Base-by-base conservation (phyloP, 192 early-diverging fungal species). In the Dissophora ornata region DNA sequence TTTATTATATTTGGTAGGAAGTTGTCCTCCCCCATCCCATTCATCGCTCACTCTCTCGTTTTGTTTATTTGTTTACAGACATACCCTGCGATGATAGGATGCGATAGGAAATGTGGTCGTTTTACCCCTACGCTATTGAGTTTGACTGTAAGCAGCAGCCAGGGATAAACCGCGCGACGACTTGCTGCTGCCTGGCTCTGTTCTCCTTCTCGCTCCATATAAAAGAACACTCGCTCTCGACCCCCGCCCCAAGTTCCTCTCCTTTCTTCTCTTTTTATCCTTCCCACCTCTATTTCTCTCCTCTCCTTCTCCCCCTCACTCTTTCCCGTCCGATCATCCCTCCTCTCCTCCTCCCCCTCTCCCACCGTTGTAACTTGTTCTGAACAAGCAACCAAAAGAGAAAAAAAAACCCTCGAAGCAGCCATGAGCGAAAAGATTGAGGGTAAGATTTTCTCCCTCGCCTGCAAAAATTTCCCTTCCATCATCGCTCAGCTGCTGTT, bases 341-440 rank as follows among this genome's bases (percentile, higher is more conserved):
- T 47, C 66, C 1, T 58, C 56, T 40, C 36, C 28, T 48, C 21
- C 24, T 10, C 19, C 28, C 24, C n/a, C 47, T 24, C 28, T 18
- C 36, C 51, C 21, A 47, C 51, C 30, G 32, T 46, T 62, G 30
- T 19, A n/a, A 56, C 24, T 49, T 67, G 53, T 38, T 26, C 22
- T 26, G 22, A 18, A 50, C 38, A 67, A 57, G 56, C 54, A 41
- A 51, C 32, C 15, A 38, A 28, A 57, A 32, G 44, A 49, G 29
- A 34, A 34, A 3, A 29, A 13, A 11, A 15, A 38, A 38, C 36
- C 5, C 13, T 26, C 55, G 3, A 47, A 21, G 24, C 42, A 49
- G 19, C 29, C 50, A 70, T 70, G 68, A 53, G 50, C 51, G 68
- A 70, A 70, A 70, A 70, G 58, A 70, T 70, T 47, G 68, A 70